Percentiles rank a stretch among this genome's conserved stretches.
These are phyloP conservation scores for Ceratocystis smalleyi DNA, from an alignment of 2,329 filamentous ascomycete species.

Conservation along the genomic window DNA sequence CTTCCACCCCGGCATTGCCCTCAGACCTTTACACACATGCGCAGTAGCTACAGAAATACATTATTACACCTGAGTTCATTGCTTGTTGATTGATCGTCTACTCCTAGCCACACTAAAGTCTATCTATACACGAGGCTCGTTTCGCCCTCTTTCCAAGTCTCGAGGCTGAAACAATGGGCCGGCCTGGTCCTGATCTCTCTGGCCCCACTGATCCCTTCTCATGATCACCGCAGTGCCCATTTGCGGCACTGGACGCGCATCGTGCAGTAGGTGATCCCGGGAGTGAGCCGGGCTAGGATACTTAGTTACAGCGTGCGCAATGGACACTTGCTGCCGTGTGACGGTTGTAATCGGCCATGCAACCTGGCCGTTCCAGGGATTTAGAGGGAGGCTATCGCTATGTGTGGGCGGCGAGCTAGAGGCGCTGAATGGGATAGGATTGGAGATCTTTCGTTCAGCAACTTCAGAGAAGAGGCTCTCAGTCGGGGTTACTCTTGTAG, in stretches of 20 bases:
- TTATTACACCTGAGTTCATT: no score
- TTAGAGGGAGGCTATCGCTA: background rate
- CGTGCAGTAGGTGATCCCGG: background rate
- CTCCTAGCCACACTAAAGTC: background rate
- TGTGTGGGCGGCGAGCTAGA: background rate
- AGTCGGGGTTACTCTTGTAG: constrained; percentile 29
- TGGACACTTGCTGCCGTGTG: background rate
- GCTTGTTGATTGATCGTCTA: background rate
- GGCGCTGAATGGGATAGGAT: constrained; percentile 2
- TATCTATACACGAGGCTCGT: background rate
- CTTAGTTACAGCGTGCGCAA: background rate
- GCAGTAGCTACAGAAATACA: no score
- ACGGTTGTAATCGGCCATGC: background rate
- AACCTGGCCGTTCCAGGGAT: constrained; percentile 1
- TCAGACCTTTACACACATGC: no score
- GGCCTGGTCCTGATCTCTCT: background rate
- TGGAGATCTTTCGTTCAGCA: background rate
- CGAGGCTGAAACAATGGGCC: background rate
- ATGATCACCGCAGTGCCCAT: background rate
- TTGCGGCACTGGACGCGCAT: background rate
- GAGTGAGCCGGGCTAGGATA: background rate
- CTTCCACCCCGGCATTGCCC: no score
- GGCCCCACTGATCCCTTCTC: background rate
- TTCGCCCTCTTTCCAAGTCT: background rate
- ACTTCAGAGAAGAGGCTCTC: constrained; percentile 24